Percentiles rank a stretch among this genome's conserved stretches.
These are phyloP conservation scores for Conticribra weissflogii DNA, from an alignment of 108 stramenopile species.

Conservation along the genomic window DNA sequence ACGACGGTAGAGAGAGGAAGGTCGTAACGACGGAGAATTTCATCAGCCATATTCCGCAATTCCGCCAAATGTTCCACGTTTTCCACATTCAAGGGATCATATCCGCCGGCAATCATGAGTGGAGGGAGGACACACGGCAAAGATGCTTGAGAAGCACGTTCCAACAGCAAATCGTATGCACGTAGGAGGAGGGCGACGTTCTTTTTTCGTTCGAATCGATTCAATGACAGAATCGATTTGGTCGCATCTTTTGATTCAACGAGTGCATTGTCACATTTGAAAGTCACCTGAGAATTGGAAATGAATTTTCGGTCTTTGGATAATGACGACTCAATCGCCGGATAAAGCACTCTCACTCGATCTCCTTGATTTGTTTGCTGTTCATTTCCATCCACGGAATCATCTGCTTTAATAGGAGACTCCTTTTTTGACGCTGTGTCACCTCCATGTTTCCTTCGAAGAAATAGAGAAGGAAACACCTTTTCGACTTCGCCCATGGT, in stretches of 20 bases:
- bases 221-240: conserved; percentile 80
- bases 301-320: conserved; percentile 21
- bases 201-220: conserved; percentile 99
- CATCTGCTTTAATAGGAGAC: background rate
- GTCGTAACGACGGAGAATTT: conserved; percentile 30
- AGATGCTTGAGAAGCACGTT: conserved; percentile 18
- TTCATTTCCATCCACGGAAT: background rate
- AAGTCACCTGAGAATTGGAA: conserved; percentile 3
- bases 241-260: conserved; percentile 22
- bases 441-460: conserved; percentile 5
- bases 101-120: conserved; percentile 95
- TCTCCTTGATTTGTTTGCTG: conserved; percentile 3
- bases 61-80: conserved; percentile 93
- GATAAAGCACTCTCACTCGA: conserved; percentile 77
- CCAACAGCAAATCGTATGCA: conserved; percentile 51
- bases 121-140: conserved; percentile 21
- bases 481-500: conserved; percentile 78
- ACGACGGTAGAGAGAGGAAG: conserved; percentile 21
- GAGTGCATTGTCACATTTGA: background rate
- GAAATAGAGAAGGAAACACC: conserved; percentile 69
- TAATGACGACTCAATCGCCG: conserved; percentile 73
- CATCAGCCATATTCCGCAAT: conserved; percentile 57
- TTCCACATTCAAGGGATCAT: conserved; percentile 92
- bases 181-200: conserved; percentile 78
- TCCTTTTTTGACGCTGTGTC: conserved; percentile 1